Base-by-base conservation (phyloP, 441 rosid genomes). In the Populus hybrid region DNA sequence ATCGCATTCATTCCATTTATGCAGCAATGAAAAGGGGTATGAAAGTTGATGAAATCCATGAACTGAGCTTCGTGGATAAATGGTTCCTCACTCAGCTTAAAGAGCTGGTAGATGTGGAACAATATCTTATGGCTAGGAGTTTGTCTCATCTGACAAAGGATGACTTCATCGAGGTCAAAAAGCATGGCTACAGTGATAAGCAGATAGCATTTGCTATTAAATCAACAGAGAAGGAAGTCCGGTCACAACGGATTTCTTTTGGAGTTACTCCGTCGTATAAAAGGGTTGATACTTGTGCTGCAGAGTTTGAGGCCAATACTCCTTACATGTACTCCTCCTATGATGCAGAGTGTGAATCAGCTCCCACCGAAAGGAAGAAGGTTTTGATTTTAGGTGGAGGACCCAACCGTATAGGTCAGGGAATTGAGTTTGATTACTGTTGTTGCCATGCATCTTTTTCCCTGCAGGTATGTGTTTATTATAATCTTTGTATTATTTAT, bases 301-400 rank as follows among this genome's bases (percentile, higher is more conserved):
- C 99, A 21, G 99, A 95, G 85, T 95, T 95, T 79, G 97, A 94
- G 88, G 98, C 99, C 4, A 86, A 91, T 78, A 94, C 99, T 75
- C 99, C 98, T 26, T 95, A 94, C 83, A 92, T 95, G 99, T 95
- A 92, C 78, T 95, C 99, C n/a, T 91, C 97, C 28, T 95, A 94
- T 84, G 99, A 95, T 87, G 76, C 77, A 20, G 99, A 95, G 84
- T 95, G 99, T 57, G 99, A 94, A 86, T 94, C 98, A 76, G 91
- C 88, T 74, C 97, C 99, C 24, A 94, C 92, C 74, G 78, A 23
- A 74, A 89, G 72, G 83, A 91, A 88, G 85, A 94, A 95, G 88
- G 97, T 94, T 77, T 76, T 95, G 92, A 95, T 95, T 85, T 85
- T 95, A 80, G 98, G 98, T 68, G 99, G 99, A 81, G 99, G 99